Evolutionary conservation across 192 early-diverging fungal genomes (phyloP).

Genomic region (Radiomyces spectabilis): DNA sequence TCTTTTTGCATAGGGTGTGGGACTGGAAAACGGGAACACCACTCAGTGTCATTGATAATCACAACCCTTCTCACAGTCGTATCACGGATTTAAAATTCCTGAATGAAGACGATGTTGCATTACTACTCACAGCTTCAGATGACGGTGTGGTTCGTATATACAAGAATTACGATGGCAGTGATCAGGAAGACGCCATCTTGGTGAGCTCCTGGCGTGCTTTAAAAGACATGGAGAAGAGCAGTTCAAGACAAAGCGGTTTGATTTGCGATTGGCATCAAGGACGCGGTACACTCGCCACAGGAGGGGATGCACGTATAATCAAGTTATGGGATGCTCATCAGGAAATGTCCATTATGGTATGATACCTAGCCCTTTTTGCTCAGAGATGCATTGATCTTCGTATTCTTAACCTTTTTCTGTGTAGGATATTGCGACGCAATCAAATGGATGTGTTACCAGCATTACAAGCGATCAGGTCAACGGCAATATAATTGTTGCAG

Average conservation of each 20-base stretch:
- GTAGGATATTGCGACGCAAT: conserved; percentile 53
- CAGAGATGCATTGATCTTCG: background rate
- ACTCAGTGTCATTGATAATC: conserved; percentile 60
- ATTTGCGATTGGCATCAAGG: conserved; percentile 78
- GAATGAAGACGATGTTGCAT: conserved; percentile 83
- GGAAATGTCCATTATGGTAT: conserved; percentile 63
- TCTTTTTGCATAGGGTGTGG: conserved; percentile 49
- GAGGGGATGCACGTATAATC: conserved; percentile 59
- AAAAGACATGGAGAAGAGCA: conserved; percentile 57
- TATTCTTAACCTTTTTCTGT: conserved; percentile 1
- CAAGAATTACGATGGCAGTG: conserved; percentile 51
- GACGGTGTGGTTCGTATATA: conserved; percentile 77
- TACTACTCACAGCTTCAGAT: conserved; percentile 80
- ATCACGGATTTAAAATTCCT: conserved; percentile 78
- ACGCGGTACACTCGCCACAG: conserved; percentile 54
- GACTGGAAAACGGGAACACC: conserved; percentile 59
- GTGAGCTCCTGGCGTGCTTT: conserved; percentile 72
- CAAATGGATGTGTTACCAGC: conserved; percentile 48
- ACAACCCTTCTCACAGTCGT: conserved; percentile 57
- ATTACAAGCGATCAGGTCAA: conserved; percentile 55
- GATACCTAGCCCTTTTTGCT: background rate
- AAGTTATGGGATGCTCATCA: conserved; percentile 77
- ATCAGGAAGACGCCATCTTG: conserved; percentile 47
- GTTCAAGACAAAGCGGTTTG: conserved; percentile 43
- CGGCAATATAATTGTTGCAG: conserved; percentile 61